Evolutionary conservation across 1,284 basidiomycete genomes (phyloP).

Genomic region (Ganoderma meredithae): DNA sequence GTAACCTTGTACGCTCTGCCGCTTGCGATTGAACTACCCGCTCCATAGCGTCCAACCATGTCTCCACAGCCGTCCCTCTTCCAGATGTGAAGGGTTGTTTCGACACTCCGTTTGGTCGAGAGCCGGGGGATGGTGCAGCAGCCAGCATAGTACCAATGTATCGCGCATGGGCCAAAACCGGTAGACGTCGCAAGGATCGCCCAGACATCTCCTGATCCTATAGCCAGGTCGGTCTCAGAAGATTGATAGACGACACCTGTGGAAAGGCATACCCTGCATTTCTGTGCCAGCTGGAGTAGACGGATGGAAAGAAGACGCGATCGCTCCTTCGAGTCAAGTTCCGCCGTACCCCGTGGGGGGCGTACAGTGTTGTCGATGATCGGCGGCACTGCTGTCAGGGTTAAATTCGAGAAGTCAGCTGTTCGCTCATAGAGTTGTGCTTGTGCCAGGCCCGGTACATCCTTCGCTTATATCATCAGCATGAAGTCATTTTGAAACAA

Average conservation of each 20-base stretch:
- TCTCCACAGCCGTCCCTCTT: conserved; percentile 55
- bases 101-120: conserved; percentile 20
- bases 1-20: conserved; percentile 55
- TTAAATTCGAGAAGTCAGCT: conserved; percentile 34
- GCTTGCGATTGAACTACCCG: conserved; percentile 68
- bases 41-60: conserved; percentile 83
- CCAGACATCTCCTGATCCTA: conserved; percentile 86
- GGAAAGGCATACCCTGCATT: conserved; percentile 71
- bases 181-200: conserved; percentile 87
- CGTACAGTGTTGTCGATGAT: neutral
- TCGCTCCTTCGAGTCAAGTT: conserved; percentile 50
- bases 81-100: conserved; percentile 9
- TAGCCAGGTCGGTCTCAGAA: neutral
- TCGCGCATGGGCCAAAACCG: conserved; percentile 89
- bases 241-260: neutral
- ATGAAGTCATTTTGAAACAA: too few relatives aligned
- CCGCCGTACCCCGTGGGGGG: neutral
- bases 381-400: conserved; percentile 15
- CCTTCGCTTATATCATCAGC: conserved; percentile 46
- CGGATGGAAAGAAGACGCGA: conserved; percentile 61
- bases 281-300: conserved; percentile 71
- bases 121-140: conserved; percentile 16
- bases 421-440: conserved; percentile 64
- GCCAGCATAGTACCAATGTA: conserved; percentile 67
- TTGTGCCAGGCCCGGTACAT: conserved; percentile 66